Conservation (phyloP, 805 yeast genomes). For the Candida peoriensis region DNA sequence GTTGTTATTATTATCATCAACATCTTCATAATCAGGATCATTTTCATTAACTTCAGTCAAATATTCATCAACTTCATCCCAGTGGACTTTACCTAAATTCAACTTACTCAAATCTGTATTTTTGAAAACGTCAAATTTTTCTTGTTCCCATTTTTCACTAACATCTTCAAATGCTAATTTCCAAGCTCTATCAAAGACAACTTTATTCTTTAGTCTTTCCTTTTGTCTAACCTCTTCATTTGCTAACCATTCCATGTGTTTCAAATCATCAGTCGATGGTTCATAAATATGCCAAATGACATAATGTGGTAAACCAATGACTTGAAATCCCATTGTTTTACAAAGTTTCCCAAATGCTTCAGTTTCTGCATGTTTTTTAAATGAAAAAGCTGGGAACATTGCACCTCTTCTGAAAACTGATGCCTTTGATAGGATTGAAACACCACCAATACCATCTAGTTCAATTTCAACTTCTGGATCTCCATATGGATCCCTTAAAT, state of each 20-base stretch:
- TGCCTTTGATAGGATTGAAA: conserved; percentile 85
- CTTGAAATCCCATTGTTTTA: conserved; percentile 80
- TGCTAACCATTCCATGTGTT: conserved; percentile 87
- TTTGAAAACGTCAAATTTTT: conserved; percentile 64
- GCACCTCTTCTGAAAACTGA: conserved; percentile 82
- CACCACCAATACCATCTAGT: conserved; percentile 97
- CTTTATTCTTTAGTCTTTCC: conserved; percentile 58
- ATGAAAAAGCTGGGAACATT: conserved; percentile 95
- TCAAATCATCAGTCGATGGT: conserved; percentile 88
- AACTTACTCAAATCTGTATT: conserved; percentile 61
- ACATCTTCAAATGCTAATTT: conserved; percentile 74
- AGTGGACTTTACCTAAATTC: conserved; percentile 53
- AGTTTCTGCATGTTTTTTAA: conserved; percentile 94
- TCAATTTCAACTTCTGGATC: conserved; percentile 92
- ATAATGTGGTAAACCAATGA: conserved; percentile 89
- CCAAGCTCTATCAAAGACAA: conserved; percentile 69
- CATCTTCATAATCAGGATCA: conserved; percentile 10
- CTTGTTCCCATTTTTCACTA: conserved; percentile 65
- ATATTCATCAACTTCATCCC: conserved; percentile 56
- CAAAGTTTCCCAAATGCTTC: conserved; percentile 94
- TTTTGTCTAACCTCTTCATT: conserved; percentile 64
- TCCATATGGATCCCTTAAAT: conserved; percentile 90
- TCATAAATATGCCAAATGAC: conserved; percentile 97
- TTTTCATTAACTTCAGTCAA: conserved; percentile 20
- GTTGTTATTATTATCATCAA: conserved; percentile 1